Evolutionary conservation across 768 basidiomycete species (phyloP), one percentile per base, ranked within the genome.

Genomic region (Amanita muscaria): DNA sequence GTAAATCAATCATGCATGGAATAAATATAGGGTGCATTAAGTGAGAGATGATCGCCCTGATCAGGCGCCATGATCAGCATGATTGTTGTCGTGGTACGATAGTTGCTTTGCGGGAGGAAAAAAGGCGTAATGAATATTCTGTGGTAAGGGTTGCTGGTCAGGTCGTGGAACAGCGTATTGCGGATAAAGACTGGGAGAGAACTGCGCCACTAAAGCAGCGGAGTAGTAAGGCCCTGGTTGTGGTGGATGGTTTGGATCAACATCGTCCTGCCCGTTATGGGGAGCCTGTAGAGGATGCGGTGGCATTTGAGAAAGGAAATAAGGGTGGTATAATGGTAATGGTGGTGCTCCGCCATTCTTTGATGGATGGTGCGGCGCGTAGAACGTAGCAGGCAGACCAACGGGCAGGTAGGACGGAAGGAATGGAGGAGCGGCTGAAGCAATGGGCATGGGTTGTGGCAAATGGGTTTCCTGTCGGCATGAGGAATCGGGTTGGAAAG

Each of bases 271-370:
- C 10, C 49, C 46, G 31, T 64, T 64, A 45, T 57, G 58, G 48
- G 65, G 54, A 53, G 65, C 61, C 53, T 64, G 55, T 48, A 65
- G 59, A 47, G 57, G 54, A 36, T 66, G 64, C 42, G 66, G 65
- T 39, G 65, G 69, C 48, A 70, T 59, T 11, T 72, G 66, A 41
- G 73, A 51, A 25, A 63, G 59, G 56, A 71, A 67, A 55, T 74
- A 75, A 59, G 69, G 61, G 38, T 73, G 72, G 61, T 76, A 81
- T 32, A 75, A 54, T 30, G 75, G 65, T 18, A 75, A 54, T 30
- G 75, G 65, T 18, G 64, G 62, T 51, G 73, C 66, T 40, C 68
- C 66, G n/a, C 72, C 70, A 16, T 75, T 74, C 59, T 79, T 79
- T 33, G 71, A 60, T 46, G 69, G 57, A 29, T 64, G 62, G 47